Evolutionary conservation across 23 red algal genomes (phyloP).

Genomic region (Gracilaria vermiculophylla): DNA sequence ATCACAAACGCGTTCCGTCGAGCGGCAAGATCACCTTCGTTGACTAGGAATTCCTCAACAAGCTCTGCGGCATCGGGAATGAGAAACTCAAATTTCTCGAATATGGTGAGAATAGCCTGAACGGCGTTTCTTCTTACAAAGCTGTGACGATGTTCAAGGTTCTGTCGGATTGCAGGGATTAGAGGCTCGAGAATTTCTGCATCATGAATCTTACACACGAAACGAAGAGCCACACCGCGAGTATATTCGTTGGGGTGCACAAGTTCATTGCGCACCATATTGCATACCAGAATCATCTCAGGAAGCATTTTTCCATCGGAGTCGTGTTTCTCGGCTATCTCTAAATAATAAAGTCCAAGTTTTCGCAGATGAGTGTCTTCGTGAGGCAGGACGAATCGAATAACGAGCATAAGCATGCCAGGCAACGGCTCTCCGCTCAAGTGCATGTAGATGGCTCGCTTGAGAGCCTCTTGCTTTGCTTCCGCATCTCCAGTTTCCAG

Average conservation of each 20-base stretch:
- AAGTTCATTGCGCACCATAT: conserved; percentile 97
- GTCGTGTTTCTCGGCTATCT: conserved; percentile 91
- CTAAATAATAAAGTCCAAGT: conserved; percentile 88
- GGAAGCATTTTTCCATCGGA: conserved; percentile 92
- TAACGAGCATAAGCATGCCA: conserved; percentile 97
- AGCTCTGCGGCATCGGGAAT: conserved; percentile 93
- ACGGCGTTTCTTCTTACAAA: conserved; percentile 98
- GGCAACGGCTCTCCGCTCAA: conserved; percentile 90
- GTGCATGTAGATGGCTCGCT: conserved; percentile 85
- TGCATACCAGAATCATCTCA: conserved; percentile 99
- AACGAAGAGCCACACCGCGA: conserved; percentile 87
- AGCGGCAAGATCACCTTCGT: conserved; percentile 84
- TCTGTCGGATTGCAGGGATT: conserved; percentile 89
- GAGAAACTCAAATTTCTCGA: conserved; percentile 88
- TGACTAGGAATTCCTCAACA: conserved; percentile 75
- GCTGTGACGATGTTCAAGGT: conserved; percentile 93
- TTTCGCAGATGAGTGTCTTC: conserved; percentile 97
- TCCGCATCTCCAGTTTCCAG: conserved; percentile 85
- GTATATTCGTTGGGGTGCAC: conserved; percentile 98
- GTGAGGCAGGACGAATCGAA: conserved; percentile 92
- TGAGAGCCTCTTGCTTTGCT: conserved; percentile 76
- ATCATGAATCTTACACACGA: conserved; percentile 98
- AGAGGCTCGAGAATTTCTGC: conserved; percentile 95
- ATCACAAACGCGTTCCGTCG: conserved; percentile 92
- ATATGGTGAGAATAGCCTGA: conserved; percentile 80